A percentile compares a stretch with the other conserved stretches of the same genome.
Evolutionary conservation across 1,284 basidiomycete genomes (phyloP).

Genomic region (Stygiomarasmius scandens): DNA sequence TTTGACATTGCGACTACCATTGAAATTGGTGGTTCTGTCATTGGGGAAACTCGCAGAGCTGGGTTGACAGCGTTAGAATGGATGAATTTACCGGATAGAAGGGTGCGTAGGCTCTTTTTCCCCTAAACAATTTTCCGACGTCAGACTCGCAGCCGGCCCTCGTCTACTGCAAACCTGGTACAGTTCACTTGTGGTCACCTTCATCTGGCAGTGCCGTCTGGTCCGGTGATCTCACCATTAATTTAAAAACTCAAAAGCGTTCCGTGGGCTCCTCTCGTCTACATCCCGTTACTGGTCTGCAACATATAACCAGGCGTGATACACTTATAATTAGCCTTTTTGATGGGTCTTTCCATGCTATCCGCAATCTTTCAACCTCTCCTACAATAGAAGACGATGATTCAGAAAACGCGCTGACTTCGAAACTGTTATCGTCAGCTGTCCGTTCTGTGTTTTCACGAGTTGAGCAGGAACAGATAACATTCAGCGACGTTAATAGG

Average conservation of each 20-base stretch:
- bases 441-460: conserved; percentile 53
- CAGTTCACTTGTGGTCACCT: conserved; percentile 55
- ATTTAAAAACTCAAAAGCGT: conserved; percentile 47
- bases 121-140: conserved; percentile 31
- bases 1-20: conserved; percentile 38
- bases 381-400: background rate
- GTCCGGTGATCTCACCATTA: conserved; percentile 48
- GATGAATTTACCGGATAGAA: conserved; percentile 43
- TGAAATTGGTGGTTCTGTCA: conserved; percentile 28
- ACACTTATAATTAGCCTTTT: conserved; percentile 57
- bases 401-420: conserved; percentile 33
- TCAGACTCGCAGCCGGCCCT: conserved; percentile 55
- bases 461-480: conserved; percentile 45
- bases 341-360: conserved; percentile 70
- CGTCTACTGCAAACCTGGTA: conserved; percentile 59
- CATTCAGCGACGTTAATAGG: conserved; percentile 54
- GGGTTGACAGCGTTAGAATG: conserved; percentile 58
- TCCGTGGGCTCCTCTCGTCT: conserved; percentile 63
- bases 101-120: conserved; percentile 43
- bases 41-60: conserved; percentile 40
- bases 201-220: conserved; percentile 35
- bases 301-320: conserved; percentile 53
- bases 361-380: conserved; percentile 26
- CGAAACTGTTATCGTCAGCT: conserved; percentile 48
- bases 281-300: conserved; percentile 57